Evolutionary conservation across 305 asterid genomes (phyloP).

Genomic region (Ajuga reptans): DNA sequence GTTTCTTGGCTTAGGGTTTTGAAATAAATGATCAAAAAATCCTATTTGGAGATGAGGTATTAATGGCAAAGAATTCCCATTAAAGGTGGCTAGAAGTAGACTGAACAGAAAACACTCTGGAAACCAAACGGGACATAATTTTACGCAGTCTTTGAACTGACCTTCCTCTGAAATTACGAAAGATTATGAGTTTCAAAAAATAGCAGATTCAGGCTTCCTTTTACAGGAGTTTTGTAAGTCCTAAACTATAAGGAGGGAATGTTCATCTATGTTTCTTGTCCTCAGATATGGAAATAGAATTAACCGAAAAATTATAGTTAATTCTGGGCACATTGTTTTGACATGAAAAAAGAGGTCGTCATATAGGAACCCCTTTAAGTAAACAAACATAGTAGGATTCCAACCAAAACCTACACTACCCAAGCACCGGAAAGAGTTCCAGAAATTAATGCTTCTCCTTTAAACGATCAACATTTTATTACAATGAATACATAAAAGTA

Average conservation of each 20-base stretch:
- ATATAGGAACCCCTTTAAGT: neutral
- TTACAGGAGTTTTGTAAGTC: neutral
- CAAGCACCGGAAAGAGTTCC: neutral
- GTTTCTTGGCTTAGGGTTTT: constrained; percentile 14
- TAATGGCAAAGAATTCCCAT: constrained; percentile 6
- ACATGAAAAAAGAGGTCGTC: neutral
- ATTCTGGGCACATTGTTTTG: neutral
- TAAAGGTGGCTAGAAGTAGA: neutral
- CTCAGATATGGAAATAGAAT: neutral
- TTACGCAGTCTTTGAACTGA: neutral
- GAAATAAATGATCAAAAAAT: neutral
- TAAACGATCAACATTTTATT: neutral
- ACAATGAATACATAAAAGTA: neutral
- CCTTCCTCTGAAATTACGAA: neutral
- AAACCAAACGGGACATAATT: constrained; percentile 3
- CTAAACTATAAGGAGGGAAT: neutral
- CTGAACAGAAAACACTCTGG: neutral
- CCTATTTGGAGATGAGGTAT: neutral
- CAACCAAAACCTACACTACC: neutral
- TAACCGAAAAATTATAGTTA: neutral
- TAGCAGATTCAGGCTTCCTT: neutral
- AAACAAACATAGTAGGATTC: neutral
- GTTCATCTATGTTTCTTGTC: neutral
- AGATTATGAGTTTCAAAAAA: neutral
- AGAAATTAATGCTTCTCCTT: neutral